These are phyloP conservation scores for Coccomyxa sp. DNA, from an alignment of 139 green algal species.

Conservation along the genomic window DNA sequence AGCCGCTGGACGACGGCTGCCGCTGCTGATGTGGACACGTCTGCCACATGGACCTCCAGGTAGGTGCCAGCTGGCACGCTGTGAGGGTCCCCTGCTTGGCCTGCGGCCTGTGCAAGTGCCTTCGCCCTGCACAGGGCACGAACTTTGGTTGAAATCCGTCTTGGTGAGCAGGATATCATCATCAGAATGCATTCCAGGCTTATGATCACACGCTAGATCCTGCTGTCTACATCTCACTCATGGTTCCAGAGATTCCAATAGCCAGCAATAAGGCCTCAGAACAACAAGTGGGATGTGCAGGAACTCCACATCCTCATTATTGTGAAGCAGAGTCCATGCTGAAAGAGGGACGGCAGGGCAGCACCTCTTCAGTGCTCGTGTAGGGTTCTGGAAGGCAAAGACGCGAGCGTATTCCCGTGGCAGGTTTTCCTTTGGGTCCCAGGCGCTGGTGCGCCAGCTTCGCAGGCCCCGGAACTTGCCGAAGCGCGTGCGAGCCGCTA, in stretches of 20 bases:
- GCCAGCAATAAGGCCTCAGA: too few relatives aligned
- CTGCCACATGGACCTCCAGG: conserved; percentile 61
- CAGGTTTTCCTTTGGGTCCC: conserved; percentile 87
- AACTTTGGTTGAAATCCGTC: too few relatives aligned
- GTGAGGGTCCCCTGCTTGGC: neutral
- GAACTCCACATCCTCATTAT: too few relatives aligned
- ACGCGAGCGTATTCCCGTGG: conserved; percentile 84
- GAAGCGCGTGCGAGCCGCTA: conserved; percentile 66
- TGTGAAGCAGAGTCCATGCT: too few relatives aligned
- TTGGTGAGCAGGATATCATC: too few relatives aligned
- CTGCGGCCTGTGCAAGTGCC: conserved; percentile 20
- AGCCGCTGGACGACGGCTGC: conserved; percentile 31
- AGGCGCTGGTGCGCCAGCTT: conserved; percentile 79
- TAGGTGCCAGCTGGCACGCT: conserved; percentile 55
- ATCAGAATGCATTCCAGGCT: too few relatives aligned
- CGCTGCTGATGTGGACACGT: conserved; percentile 49
- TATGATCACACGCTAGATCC: too few relatives aligned
- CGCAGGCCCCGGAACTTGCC: conserved; percentile 86
- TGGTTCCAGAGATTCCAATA: too few relatives aligned
- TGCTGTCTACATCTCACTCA: neutral
- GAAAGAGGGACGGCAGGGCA: neutral
- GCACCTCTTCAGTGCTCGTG: conserved; percentile 54
- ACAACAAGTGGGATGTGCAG: too few relatives aligned
- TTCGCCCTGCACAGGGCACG: conserved; percentile 40
- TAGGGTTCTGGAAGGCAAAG: conserved; percentile 94